Evolutionary conservation across 345 rosid genomes (phyloP).

Genomic region (Rhizophora apiculata): DNA sequence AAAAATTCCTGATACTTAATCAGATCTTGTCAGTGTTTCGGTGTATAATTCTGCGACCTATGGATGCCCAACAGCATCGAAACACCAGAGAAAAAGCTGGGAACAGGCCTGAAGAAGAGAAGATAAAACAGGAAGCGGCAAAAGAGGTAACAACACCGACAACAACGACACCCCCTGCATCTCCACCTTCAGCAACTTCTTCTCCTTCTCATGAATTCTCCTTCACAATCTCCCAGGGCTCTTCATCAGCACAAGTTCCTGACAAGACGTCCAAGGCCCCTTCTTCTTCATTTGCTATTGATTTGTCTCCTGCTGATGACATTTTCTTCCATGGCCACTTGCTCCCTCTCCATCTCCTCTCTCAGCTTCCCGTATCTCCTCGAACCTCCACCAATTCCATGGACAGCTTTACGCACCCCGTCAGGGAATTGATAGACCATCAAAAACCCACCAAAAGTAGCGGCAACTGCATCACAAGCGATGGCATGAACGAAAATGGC

Average conservation of each 20-base stretch:
- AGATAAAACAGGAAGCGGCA: conserved; percentile 28
- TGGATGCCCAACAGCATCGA: conserved; percentile 47
- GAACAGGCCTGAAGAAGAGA: conserved; percentile 30
- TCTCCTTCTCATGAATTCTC: conserved; percentile 97
- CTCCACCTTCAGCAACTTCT: conserved; percentile 66
- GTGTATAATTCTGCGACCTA: conserved; percentile 23
- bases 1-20: conserved; percentile 20
- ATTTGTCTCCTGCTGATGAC: conserved; percentile 90
- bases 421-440: conserved; percentile 39
- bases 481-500: conserved; percentile 6
- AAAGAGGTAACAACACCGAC: conserved; percentile 20
- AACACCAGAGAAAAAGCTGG: conserved; percentile 32
- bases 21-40: conserved; percentile 19
- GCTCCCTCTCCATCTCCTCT: conserved; percentile 84
- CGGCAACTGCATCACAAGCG: conserved; percentile 8
- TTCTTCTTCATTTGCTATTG: conserved; percentile 54
- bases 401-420: conserved; percentile 63
- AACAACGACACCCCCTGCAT: conserved; percentile 28
- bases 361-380: conserved; percentile 79
- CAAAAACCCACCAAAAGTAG: conserved; percentile 7
- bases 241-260: conserved; percentile 40
- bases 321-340: conserved; percentile 98
- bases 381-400: conserved; percentile 67
- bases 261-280: conserved; percentile 34
- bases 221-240: conserved; percentile 80